phyloP scores from a whole-genome alignment of 805 yeast genomes.

The Metschnikowia santaceciliae region DNA sequence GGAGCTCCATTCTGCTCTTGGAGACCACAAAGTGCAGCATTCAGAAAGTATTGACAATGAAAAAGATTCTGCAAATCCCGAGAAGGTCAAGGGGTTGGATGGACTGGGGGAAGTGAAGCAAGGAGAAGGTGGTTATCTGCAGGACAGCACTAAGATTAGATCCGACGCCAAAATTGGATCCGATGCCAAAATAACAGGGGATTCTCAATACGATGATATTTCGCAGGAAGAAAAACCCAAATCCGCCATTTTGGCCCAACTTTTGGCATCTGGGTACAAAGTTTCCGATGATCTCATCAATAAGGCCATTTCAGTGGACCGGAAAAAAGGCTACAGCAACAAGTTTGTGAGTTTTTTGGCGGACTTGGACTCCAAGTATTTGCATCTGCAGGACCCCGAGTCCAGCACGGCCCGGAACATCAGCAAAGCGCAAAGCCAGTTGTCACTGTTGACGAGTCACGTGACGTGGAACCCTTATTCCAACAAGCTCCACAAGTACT shows the following conservation, averaged over 20 bases:
- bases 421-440: conserved; percentile 23
- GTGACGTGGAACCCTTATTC: conserved; percentile 30
- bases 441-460: conserved; percentile 36
- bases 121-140: too few relatives aligned
- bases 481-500: conserved; percentile 40
- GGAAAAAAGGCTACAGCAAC: conserved; percentile 55
- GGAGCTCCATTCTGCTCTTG: background rate
- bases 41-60: too few relatives aligned
- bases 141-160: too few relatives aligned
- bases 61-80: too few relatives aligned
- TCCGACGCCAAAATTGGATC: background rate
- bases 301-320: conserved; percentile 60
- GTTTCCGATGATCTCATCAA: conserved; percentile 58
- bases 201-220: conserved; percentile 44
- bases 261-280: conserved; percentile 68
- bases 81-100: too few relatives aligned
- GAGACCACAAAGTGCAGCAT: conserved; percentile 22
- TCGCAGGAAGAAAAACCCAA: conserved; percentile 77
- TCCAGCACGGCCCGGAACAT: conserved; percentile 32
- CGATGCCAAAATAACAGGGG: conserved; percentile 24
- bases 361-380: conserved; percentile 54
- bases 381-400: conserved; percentile 53
- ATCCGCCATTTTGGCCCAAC: conserved; percentile 69
- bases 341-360: conserved; percentile 55
- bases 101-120: too few relatives aligned